phyloP scores from a whole-genome alignment of 352 stramenopile genomes.

The Globisporangium paroecandrum region DNA sequence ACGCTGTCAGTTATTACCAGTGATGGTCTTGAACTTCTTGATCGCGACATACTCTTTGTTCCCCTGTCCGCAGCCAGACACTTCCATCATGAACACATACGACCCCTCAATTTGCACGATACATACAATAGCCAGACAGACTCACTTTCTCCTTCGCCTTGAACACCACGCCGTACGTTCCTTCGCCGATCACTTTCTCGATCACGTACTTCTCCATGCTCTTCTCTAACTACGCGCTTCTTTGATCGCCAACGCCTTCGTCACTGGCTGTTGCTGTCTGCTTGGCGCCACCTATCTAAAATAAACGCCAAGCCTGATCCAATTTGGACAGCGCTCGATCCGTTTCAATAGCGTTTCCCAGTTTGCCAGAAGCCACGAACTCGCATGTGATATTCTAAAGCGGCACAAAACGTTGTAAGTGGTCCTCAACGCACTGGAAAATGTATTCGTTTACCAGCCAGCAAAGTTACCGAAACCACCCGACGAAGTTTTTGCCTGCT shows the following conservation, averaged over 20 bases:
- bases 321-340: conserved; percentile 5
- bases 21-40: conserved; percentile 78
- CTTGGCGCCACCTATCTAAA: conserved; percentile 2
- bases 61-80: conserved; percentile 24
- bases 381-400: neutral
- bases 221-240: neutral
- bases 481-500: conserved; percentile 25
- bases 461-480: conserved; percentile 80
- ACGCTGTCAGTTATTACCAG: conserved; percentile 24
- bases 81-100: neutral
- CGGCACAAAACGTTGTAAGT: neutral
- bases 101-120: neutral
- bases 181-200: conserved; percentile 81
- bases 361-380: neutral
- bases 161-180: conserved; percentile 81
- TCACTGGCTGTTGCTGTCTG: neutral
- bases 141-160: conserved; percentile 73
- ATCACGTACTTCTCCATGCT: conserved; percentile 78
- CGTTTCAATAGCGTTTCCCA: conserved; percentile 11
- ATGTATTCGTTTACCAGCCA: conserved; percentile 42
- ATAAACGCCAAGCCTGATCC: conserved; percentile 6
- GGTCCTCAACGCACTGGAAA: neutral
- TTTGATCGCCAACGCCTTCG: neutral
- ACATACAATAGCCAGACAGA: neutral
- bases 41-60: conserved; percentile 71